These are phyloP conservation scores for Aspergillus nomiae DNA, from an alignment of 2,329 filamentous ascomycete species.

Conservation along the genomic window DNA sequence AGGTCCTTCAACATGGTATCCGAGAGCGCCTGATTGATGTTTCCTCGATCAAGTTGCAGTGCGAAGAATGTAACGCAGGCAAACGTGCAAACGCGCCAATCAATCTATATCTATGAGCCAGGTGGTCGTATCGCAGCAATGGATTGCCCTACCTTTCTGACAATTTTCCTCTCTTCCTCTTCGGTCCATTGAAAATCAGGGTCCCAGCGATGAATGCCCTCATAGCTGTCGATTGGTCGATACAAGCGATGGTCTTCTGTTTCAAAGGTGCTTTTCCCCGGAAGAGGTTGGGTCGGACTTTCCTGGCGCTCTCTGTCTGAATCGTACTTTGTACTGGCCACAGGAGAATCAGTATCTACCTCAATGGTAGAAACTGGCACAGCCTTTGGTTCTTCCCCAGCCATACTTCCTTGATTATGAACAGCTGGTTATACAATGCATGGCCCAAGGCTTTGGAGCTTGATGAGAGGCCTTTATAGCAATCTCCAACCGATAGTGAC, in stretches of 20 bases:
- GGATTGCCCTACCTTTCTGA: constrained; percentile 23
- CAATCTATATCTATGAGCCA: neutral
- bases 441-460: neutral
- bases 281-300: neutral
- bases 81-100: neutral
- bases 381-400: neutral
- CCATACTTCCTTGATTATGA: neutral
- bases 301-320: neutral
- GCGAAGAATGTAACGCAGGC: constrained; percentile 61
- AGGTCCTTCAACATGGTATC: constrained; percentile 56
- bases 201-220: constrained; percentile 49
- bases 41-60: constrained; percentile 46
- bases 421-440: neutral
- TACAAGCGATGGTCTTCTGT: neutral
- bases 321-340: neutral
- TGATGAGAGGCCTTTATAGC: neutral
- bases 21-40: constrained; percentile 55
- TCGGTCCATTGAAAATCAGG: constrained; percentile 41
- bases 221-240: constrained; percentile 34
- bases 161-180: constrained; percentile 38
- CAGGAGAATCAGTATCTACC: neutral
- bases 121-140: rapidly evolving
- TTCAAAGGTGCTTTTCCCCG: neutral
- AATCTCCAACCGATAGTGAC: neutral
- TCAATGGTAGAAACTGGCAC: neutral